Conservation (phyloP, 2,329 filamentous ascomycete species). For the Fusarium sp. region DNA sequence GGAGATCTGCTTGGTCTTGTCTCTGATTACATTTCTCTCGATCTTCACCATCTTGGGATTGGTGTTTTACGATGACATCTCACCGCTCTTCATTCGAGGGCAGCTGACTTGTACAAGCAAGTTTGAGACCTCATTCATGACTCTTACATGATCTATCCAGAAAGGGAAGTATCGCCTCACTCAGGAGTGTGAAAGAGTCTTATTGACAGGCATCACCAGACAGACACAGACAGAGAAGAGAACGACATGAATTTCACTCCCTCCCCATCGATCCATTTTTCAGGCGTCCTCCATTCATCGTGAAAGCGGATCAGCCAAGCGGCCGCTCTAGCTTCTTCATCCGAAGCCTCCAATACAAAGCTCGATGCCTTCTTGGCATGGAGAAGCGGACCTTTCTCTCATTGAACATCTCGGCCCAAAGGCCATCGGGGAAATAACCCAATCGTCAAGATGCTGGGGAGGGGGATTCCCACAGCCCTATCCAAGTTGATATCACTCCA, state of each 20-base stretch:
- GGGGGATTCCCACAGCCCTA: slow-evolving; percentile 23
- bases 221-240: not conserved
- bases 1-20: not conserved
- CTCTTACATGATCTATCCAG: not conserved
- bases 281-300: not conserved
- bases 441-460: not conserved
- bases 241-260: not conserved
- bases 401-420: slow-evolving; percentile 9
- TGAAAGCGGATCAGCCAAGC: slow-evolving; percentile 20
- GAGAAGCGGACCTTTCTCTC: not conserved
- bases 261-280: slow-evolving; percentile 4
- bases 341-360: not conserved
- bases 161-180: not conserved
- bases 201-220: slow-evolving; percentile 5
- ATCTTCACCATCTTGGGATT: not conserved
- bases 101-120: not conserved
- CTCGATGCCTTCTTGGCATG: slow-evolving; percentile 7
- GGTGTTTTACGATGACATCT: slow-evolving; percentile 15
- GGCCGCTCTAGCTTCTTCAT: slow-evolving; percentile 7
- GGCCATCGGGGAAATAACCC: not conserved
- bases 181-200: not conserved
- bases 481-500: slow-evolving; percentile 22
- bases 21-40: slow-evolving; percentile 8
- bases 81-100: slow-evolving; percentile 14
- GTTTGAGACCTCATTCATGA: not conserved